Evolutionary conservation across 345 rosid genomes (phyloP), one percentile per base, ranked within the genome.

Genomic region (Aethionema arabicum): DNA sequence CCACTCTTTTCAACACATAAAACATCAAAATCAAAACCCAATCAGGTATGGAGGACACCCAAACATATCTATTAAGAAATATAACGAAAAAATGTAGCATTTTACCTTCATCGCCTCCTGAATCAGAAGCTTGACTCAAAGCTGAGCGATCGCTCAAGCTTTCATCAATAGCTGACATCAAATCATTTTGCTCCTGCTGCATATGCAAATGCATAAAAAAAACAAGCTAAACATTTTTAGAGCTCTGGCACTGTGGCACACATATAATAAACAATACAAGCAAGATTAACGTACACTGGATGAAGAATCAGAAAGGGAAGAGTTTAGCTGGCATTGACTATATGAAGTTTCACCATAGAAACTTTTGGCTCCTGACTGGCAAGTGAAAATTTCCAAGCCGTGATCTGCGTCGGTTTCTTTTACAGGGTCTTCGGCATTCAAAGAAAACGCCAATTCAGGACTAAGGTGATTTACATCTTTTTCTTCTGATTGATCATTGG

Each of bases 171-270:
- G 79, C 78, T 53, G 85, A 77, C 69, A 77, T 74, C 63, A 61
- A 68, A 74, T 79, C 83, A 70, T 33, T 79, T 33, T 72, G 66
- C 61, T 71, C 80, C 57, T 65, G 64, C 96, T 92, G 77, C 72
- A 79, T 33, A 43, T 43, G 54, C 27, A n/a, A 51, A 46, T 32
- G 10, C 45, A 43, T 56, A 49, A 58, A 33, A 72, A 66, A 32
- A 49, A 48, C 21, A 62, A 49, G 37, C 44, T 41, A 50, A 41
- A 41, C 21, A 5, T 42, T 42, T 33, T 27, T 54, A 32, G 35
- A 57, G 47, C 45, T 7, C 38, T 68, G 41, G 43, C 42, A 68
- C 45, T 7, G 35, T 68, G 41, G 43, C 42, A 68, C 56, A 66
- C 8, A 41, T 39, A 59, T 31, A 15, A 56, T n/a, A 35, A 42